Evolutionary conservation across 2,329 filamentous ascomycete genomes (phyloP).

Genomic region (Diatrype stigma): DNA sequence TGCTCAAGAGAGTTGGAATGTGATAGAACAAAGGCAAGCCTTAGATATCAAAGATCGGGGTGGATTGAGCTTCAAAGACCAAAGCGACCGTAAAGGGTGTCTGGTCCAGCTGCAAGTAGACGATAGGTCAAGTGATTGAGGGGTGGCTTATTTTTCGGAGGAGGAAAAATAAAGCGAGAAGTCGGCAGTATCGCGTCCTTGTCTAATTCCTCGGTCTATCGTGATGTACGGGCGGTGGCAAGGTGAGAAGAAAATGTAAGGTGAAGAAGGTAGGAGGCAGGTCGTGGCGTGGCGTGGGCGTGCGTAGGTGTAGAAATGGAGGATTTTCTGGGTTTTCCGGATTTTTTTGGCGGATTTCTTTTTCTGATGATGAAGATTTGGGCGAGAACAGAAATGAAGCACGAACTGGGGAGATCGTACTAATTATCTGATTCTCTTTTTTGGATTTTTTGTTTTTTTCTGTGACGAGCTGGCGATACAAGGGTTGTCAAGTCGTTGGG

Average conservation of each 20-base stretch:
- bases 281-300: constrained; percentile 12
- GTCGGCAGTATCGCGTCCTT: background rate
- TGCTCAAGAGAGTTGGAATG: constrained; percentile 16
- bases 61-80: constrained; percentile 3
- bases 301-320: constrained; percentile 13
- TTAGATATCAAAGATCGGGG: constrained; percentile 15
- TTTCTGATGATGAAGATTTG: constrained; percentile 42
- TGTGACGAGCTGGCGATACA: constrained; percentile 42
- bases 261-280: constrained; percentile 1
- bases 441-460: constrained; percentile 43
- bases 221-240: background rate
- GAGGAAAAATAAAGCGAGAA: background rate
- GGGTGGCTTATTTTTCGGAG: background rate
- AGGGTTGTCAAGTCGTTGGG: constrained; percentile 43
- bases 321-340: constrained; percentile 51
- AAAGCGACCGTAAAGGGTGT: background rate
- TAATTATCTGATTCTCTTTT: constrained; percentile 45
- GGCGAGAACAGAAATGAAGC: constrained; percentile 58
- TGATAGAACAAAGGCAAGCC: constrained; percentile 17
- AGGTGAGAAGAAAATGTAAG: background rate
- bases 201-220: background rate
- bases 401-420: constrained; percentile 48
- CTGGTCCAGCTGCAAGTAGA: too few relatives aligned
- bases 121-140: background rate
- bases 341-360: constrained; percentile 55